Base-by-base conservation (phyloP, 2,329 filamentous ascomycete genomes). In the Pestalotiopsis sp. region DNA sequence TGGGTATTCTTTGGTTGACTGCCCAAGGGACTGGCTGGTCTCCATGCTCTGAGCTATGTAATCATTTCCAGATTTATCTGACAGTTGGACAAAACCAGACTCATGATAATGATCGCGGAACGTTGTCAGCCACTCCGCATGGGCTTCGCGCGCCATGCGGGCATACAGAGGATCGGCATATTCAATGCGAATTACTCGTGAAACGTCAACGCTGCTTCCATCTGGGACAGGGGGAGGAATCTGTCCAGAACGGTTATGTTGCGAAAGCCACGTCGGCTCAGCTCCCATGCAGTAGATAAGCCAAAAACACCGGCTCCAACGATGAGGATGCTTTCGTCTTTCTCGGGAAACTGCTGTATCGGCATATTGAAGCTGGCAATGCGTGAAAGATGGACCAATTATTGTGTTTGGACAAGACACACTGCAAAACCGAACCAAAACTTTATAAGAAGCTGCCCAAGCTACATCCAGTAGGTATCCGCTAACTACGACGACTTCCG, bases 211-310 rank as follows among this genome's bases (percentile, higher is more conserved):
- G 20, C 61, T 64, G 36, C 61, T 64, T 6, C 61, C 61, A 23
- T 64, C 61, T 17, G 25, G 38, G 9, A 64, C 61, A 13, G 61
- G 61, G 61, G 61, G 13, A 64, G 36, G n/a, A 45, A 41, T 6
- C 61, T 36, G 72, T 87, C 85, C 39, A 87, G 78, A 11, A 87
- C 79, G 7, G 80, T 85, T 27, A 87, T 77, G 69, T 83, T 78
- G 6, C 20, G 78, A 72, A 86, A 87, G 4, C 85, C 85, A 12
- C 82, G 74, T 61, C 77, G 75, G 9, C 78, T 79, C 7, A 85
- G 78, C 71, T 83, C 81, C 27, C 84, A 71, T 0, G 84, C 83
- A 11, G 81, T 84, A 68, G 78, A 69, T 3, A 83, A 76, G 56
- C 83, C 81, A 69, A 81, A 84, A 66, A 81, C 78, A 36, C 82